Evolutionary conservation across 2,329 filamentous ascomycete genomes (phyloP), one percentile per base, ranked within the genome.

Genomic region (Phaeosphaeriaceae sp.): DNA sequence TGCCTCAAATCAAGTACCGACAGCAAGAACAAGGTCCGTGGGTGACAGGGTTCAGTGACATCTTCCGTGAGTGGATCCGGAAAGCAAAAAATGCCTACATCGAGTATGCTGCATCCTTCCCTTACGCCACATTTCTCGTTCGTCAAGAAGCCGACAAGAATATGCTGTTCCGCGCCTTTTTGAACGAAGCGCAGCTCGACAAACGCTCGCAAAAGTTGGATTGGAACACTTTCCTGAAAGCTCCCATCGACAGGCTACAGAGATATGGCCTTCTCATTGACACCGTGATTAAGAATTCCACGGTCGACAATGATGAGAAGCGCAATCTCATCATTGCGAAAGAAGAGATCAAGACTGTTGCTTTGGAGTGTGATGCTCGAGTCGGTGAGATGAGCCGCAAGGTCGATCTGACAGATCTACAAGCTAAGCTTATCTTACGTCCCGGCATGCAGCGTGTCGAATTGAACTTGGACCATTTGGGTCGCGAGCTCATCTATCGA

Each of bases 31-130:
- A 99, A 80, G 95, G 95, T 0, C 95, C 95, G 0, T 99, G 93
- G 89, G 90, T 99, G 58, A 84, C 87, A 13, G 95, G 95, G 2
- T 97, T 97, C 79, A 97, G 94, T 74, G 95, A 98, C 72, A 92
- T 99, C 51, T 98, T 99, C 83, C 86, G 95, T 58, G 95, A 99
- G 80, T 99, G 95, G 95, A 97, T 98, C 62, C 88, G 95, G 63
- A 98, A 97, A 78, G 95, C 95, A 30, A 93, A 90, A 77, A 83
- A 86, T 2, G 90, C 92, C 11, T 99, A 98, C 75, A 89, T 97
- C 60, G 93, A 97, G 58, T 99, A 98, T 77, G 94, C 94, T 42
- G 89, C 91, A 1, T 89, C 89, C 0, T 98, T 95, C 68, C 94
- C 94, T 0, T 88, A 90, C 58, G 94, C 95, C 1, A 89, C 89